Evolutionary conservation across 1,284 basidiomycete genomes (phyloP).

Genomic region (Microbotryomycetes sp.): DNA sequence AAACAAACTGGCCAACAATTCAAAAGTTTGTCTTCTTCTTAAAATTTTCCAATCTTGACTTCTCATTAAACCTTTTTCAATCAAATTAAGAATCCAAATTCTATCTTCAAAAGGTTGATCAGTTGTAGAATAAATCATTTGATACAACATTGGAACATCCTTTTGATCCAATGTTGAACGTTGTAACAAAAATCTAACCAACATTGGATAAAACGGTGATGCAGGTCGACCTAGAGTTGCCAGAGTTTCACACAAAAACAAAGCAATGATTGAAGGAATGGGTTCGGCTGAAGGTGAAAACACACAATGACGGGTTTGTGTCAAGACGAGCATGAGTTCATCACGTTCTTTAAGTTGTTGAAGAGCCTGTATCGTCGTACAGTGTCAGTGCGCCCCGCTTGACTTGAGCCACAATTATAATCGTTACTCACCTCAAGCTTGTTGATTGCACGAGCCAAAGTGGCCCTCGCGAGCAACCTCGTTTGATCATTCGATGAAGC

Average conservation of each 20-base stretch:
- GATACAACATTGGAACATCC: constrained; percentile 34
- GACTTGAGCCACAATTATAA: background rate
- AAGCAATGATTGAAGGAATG: constrained; percentile 27
- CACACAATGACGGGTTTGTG: constrained; percentile 24
- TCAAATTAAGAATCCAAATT: constrained; percentile 24
- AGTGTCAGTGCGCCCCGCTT: background rate
- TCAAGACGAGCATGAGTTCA: constrained; percentile 25
- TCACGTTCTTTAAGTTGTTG: constrained; percentile 25
- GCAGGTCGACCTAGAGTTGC: constrained; percentile 21
- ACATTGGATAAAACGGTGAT: constrained; percentile 25
- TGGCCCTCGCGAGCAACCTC: constrained; percentile 13
- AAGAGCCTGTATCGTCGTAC: no score
- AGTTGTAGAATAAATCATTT: constrained; percentile 21
- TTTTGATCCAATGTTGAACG: constrained; percentile 25
- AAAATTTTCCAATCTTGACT: constrained; percentile 34
- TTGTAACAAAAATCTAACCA: constrained; percentile 30
- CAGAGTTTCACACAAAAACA: constrained; percentile 29
- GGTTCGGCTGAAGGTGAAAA: constrained; percentile 23
- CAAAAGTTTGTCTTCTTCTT: constrained; percentile 29
- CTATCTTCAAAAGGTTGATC: constrained; percentile 28
- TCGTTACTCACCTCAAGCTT: constrained; percentile 17
- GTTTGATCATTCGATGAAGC: constrained; percentile 7
- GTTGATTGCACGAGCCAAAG: constrained; percentile 7
- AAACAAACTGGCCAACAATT: constrained; percentile 29
- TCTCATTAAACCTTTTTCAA: constrained; percentile 27